phyloP scores from a whole-genome alignment of 768 basidiomycete species.

The Goffeauzyma gilvescens region DNA sequence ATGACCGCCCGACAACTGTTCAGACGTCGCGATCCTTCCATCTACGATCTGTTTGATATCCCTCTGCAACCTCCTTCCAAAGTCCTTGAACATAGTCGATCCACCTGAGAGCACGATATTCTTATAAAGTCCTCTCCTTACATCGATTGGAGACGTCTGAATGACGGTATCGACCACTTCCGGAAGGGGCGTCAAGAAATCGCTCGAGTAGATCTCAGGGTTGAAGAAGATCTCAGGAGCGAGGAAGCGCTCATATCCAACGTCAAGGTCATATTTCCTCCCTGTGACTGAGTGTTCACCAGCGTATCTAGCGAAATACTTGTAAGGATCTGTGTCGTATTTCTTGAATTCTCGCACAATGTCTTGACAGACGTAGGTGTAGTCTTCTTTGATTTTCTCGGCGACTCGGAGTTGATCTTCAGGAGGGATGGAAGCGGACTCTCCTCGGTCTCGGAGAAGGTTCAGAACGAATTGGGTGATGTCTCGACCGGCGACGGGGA shows the following conservation, averaged over 20 bases:
- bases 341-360: slow-evolving; percentile 98
- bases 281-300: slow-evolving; percentile 86
- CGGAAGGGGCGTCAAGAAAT: slow-evolving; percentile 89
- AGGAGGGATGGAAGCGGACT: slow-evolving; percentile 71
- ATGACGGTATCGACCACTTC: slow-evolving; percentile 93
- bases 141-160: slow-evolving; percentile 87
- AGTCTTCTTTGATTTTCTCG: slow-evolving; percentile 88
- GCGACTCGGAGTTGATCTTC: slow-evolving; percentile 87
- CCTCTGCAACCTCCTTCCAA: slow-evolving; percentile 86
- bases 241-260: slow-evolving; percentile 96
- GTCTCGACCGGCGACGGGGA: slow-evolving; percentile 94
- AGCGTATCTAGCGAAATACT: slow-evolving; percentile 81
- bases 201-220: slow-evolving; percentile 92
- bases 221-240: slow-evolving; percentile 99
- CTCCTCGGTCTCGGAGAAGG: slow-evolving; percentile 83
- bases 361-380: slow-evolving; percentile 95
- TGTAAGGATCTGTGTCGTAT: slow-evolving; percentile 87
- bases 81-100: slow-evolving; percentile 98
- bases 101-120: slow-evolving; percentile 96
- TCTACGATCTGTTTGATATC: slow-evolving; percentile 90
- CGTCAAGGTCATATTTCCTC: slow-evolving; percentile 78
- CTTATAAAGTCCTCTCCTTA: slow-evolving; percentile 91
- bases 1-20: slow-evolving; percentile 49
- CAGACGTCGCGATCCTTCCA: slow-evolving; percentile 62
- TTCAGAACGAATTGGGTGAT: slow-evolving; percentile 93